Base-by-base conservation (phyloP, 768 basidiomycete species). In the Mycena vulgaris region DNA sequence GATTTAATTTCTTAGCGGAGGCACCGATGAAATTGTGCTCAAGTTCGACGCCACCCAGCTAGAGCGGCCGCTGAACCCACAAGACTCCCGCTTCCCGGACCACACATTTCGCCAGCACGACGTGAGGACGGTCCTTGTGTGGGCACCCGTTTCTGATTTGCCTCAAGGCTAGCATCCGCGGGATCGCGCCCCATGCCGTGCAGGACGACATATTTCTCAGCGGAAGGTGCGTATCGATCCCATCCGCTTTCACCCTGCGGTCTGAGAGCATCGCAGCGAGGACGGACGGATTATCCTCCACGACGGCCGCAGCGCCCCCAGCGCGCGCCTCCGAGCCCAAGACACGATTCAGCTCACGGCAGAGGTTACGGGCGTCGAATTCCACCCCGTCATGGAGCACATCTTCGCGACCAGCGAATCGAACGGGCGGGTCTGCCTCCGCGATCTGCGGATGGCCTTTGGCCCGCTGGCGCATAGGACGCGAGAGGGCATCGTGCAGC, bases 361-460 rank as follows among this genome's bases (percentile, higher is more conserved):
- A 51, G 91, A 92, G 74, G 88, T 92, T 61, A 91, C 91, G 0
- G 87, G 89, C 45, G 87, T 91, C 7, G 86, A 90, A 72, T 90
- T 86, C 61, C 92, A 95, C 75, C 94, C 94, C 16, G 75, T 70
- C 33, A 88, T 91, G 83, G 89, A 91, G 40, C 84, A 93, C 72
- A 76, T 94, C 55, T 94, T 95, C 70, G 87, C 86, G 7, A 92
- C 90, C 4, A 88, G 90, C 64, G 91, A 93, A 70, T 81, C 76
- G 14, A 79, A 75, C 19, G 93, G 93, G 5, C 78, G 80, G 27
- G 89, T 94, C 4, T 89, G 86, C 72, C 87, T 95, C 65, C 88
- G 92, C 19, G 93, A 95, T 78, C 80, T 82, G 19, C 84, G 93
- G 16, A 94, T 93, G 91, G 88, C 92, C 0, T 95, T 94, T 78